These are phyloP conservation scores for Pilaira anomala DNA, from an alignment of 192 early-diverging fungal species.

Conservation along the genomic window DNA sequence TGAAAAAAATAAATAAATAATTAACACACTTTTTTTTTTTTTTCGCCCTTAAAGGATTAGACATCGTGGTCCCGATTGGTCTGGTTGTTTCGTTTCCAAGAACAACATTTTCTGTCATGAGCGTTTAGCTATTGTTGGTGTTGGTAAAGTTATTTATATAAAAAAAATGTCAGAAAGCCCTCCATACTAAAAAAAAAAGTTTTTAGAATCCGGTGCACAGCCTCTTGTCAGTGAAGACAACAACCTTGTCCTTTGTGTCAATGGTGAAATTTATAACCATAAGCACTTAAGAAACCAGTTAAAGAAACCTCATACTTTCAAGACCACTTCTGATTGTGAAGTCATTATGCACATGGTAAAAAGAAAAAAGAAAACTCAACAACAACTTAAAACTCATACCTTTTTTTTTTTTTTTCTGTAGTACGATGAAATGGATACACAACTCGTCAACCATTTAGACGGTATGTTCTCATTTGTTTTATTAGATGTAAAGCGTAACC, in stretches of 20 bases:
- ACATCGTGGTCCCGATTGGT: conserved; percentile 98
- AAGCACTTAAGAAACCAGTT: conserved; percentile 73
- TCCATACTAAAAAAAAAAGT: background rate
- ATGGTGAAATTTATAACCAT: conserved; percentile 99
- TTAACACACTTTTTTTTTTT: background rate
- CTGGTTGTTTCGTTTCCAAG: conserved; percentile 74
- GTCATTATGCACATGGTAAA: conserved; percentile 87
- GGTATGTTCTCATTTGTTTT: conserved; percentile 97
- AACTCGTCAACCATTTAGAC: conserved; percentile 82
- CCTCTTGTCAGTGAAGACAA: conserved; percentile 92
- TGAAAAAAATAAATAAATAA: background rate
- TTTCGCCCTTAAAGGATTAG: conserved; percentile 57
- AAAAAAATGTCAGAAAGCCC: too few relatives aligned
- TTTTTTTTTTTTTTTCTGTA: conserved; percentile 22
- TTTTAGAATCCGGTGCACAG: conserved; percentile 87
- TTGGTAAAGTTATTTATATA: conserved; percentile 66
- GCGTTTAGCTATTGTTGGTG: conserved; percentile 96
- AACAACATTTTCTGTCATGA: conserved; percentile 95
- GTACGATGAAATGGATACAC: conserved; percentile 84
- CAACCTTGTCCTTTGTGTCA: conserved; percentile 84
- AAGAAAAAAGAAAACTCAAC: conserved; percentile 18
- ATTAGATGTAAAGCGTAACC: conserved; percentile 77
- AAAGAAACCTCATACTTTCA: conserved; percentile 72
- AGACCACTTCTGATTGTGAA: conserved; percentile 98
- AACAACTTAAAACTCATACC: background rate